Evolutionary conservation across 768 basidiomycete genomes (phyloP), one percentile per base, ranked within the genome.

Genomic region (Psilocybe azurescens): DNA sequence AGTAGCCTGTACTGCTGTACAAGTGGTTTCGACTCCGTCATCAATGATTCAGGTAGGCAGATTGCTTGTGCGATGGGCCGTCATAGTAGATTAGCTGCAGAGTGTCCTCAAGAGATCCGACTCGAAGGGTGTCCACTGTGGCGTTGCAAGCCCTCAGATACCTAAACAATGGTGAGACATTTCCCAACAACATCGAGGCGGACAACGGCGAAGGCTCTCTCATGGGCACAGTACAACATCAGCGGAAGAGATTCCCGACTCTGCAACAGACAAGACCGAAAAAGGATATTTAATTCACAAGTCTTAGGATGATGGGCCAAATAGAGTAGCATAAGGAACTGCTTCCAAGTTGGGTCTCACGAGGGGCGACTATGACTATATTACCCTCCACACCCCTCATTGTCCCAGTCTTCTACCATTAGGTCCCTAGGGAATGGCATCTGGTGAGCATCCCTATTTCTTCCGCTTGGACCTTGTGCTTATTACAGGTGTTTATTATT

Each of bases 371-470:
- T 39, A 32, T 16, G 32, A 5, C 29, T 57, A 5, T 50, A 48
- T 46, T 38, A 49, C 46, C 56, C 32, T 38, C 28, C n/a, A 56
- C 33, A 16, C 41, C 13, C 20, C 13, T 3, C 46, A 20, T 57
- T 48, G 13, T 57, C 16, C 51, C 5, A 32, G n/a, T n/a, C n/a
- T n/a, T n/a, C n/a, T n/a, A n/a, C n/a, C n/a, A n/a, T n/a, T n/a
- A n/a, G n/a, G n/a, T n/a, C n/a, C n/a, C n/a, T n/a, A n/a, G 28
- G 56, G 53, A 56, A 67, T 67, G 66, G 59, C 65, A 29, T 62
- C 63, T 53, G 62, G 66, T 67, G 32, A 56, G 66, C 56, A n/a
- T 29, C 47, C 24, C 7, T 20, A 47, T 9, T 33, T 47, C 44
- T 36, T 16, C 11, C 20, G 11, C 32, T 33, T 30, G 16, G 14